Evolutionary conservation across 768 basidiomycete species (phyloP).

Genomic region (Cystobasidium tubakii): DNA sequence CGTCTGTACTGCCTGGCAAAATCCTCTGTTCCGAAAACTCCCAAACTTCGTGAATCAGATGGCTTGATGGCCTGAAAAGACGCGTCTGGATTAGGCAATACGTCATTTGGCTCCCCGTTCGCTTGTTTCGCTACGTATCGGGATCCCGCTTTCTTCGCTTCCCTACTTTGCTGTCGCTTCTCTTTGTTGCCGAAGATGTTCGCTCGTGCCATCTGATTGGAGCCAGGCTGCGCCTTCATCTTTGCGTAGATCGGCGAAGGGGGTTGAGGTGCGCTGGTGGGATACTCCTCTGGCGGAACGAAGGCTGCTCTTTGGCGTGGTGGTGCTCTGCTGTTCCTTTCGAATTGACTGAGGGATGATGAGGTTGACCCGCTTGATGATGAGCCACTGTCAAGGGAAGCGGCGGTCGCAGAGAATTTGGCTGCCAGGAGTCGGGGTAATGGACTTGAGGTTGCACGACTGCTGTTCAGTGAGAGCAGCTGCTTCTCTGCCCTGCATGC

Average conservation of each 20-base stretch:
- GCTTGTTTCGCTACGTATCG: neutral
- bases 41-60: conserved; percentile 4
- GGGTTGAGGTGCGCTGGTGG: neutral
- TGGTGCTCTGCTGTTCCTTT: neutral
- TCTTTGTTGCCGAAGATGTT: neutral
- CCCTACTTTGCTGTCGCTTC: neutral
- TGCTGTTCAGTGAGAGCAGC: neutral
- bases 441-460: neutral
- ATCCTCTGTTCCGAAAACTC: neutral
- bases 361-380: neutral
- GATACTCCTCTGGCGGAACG: neutral
- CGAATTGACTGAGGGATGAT: neutral
- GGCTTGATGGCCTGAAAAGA: neutral
- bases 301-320: neutral
- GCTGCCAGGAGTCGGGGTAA: neutral
- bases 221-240: too few relatives aligned
- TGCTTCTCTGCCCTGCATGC: conserved; percentile 2
- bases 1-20: conserved; percentile 21
- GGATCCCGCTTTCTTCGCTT: too few relatives aligned
- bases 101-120: neutral
- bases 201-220: neutral
- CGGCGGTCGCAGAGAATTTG: neutral
- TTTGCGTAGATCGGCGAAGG: too few relatives aligned
- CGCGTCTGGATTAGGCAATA: neutral
- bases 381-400: neutral